Percentiles rank a stretch among this genome's conserved stretches.
These are phyloP conservation scores for Royoungia palumana DNA, from an alignment of 768 basidiomycete species.

Conservation along the genomic window DNA sequence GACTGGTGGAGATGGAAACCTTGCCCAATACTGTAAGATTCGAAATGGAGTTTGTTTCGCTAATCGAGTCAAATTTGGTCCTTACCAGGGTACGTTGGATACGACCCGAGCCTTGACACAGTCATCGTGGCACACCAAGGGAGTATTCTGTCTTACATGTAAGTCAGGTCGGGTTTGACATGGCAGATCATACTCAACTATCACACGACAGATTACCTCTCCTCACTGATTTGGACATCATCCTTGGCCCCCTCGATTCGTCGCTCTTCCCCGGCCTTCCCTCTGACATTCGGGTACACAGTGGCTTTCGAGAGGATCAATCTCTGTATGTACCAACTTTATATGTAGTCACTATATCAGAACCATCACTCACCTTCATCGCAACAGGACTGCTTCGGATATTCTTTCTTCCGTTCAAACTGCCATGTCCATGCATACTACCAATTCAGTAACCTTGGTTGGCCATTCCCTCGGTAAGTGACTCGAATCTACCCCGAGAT, in stretches of 20 bases:
- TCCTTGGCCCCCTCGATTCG: slow-evolving; percentile 31
- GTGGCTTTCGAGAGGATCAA: slow-evolving; percentile 45
- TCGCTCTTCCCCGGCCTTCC: slow-evolving; percentile 46
- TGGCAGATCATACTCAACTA: slow-evolving; percentile 17
- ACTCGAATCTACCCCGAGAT: not conserved
- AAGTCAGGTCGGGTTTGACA: slow-evolving; percentile 41
- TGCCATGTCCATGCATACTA: slow-evolving; percentile 33
- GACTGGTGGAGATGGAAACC: slow-evolving; percentile 42
- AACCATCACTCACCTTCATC: too few species aligned
- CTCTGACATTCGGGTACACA: slow-evolving; percentile 39
- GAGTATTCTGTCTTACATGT: slow-evolving; percentile 25
- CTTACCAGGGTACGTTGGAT: slow-evolving; percentile 35
- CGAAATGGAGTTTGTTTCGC: too few species aligned
- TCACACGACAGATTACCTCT: slow-evolving; percentile 27
- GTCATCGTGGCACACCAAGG: slow-evolving; percentile 37
- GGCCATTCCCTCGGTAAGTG: slow-evolving; percentile 40
- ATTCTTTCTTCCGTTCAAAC: slow-evolving; percentile 41
- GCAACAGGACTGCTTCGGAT: slow-evolving; percentile 36
- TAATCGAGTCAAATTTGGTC: not conserved
- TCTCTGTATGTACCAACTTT: slow-evolving; percentile 32
- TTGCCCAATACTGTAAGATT: slow-evolving; percentile 40
- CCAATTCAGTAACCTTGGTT: slow-evolving; percentile 40
- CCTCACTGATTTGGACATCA: slow-evolving; percentile 39
- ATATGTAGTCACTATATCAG: not conserved
- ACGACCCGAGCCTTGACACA: slow-evolving; percentile 32